phyloP scores from a whole-genome alignment of 2,329 filamentous ascomycete genomes.

The Trichoderma arundinaceum region DNA sequence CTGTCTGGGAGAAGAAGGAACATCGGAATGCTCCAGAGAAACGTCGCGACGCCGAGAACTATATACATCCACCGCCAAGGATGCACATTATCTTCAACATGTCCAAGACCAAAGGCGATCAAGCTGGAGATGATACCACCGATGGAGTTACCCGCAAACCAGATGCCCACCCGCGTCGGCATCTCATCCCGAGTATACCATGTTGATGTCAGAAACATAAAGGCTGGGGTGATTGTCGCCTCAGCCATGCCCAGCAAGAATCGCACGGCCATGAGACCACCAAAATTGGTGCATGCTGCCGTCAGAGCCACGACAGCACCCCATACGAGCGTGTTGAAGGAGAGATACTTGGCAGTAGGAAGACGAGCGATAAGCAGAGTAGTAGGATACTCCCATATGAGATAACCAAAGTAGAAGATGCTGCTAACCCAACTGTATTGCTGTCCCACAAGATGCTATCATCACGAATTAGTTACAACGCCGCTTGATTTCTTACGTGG shows the following conservation, averaged over 20 bases:
- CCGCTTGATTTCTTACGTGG: neutral
- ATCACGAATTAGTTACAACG: conserved; percentile 19
- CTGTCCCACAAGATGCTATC: conserved; percentile 41
- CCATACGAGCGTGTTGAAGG: conserved; percentile 55
- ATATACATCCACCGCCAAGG: conserved; percentile 66
- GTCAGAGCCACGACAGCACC: conserved; percentile 52
- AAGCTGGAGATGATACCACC: conserved; percentile 56
- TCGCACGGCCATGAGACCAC: conserved; percentile 54
- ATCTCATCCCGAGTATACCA: conserved; percentile 57
- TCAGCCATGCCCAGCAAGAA: conserved; percentile 61
- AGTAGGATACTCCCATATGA: conserved; percentile 56
- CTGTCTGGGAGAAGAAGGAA: conserved; percentile 57
- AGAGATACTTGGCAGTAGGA: conserved; percentile 54
- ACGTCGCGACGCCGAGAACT: conserved; percentile 57
- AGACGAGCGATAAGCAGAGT: conserved; percentile 54
- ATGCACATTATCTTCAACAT: conserved; percentile 53
- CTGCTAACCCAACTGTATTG: conserved; percentile 69
- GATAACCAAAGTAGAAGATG: conserved; percentile 53
- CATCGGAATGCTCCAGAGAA: conserved; percentile 57
- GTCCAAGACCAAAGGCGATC: conserved; percentile 62
- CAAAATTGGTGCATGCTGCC: conserved; percentile 53
- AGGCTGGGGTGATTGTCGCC: conserved; percentile 58
- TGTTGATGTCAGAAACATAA: conserved; percentile 59
- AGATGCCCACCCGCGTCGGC: conserved; percentile 59
- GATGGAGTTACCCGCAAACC: conserved; percentile 59